Evolutionary conservation across 371 early-diverging fungal genomes (phyloP).

Genomic region (Mortierella sp.): DNA sequence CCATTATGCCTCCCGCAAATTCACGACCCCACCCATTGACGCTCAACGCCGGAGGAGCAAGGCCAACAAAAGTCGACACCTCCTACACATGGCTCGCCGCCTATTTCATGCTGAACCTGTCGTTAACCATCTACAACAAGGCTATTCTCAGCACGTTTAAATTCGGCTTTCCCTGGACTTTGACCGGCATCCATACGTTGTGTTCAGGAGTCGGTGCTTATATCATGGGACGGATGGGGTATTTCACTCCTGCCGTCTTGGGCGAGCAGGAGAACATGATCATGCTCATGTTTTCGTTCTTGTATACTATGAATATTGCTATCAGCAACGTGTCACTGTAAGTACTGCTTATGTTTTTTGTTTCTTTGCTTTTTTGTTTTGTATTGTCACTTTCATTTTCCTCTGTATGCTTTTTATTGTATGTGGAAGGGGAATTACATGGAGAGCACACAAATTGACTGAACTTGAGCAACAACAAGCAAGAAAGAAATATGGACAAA

Average conservation of each 20-base stretch:
- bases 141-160: conserved; percentile 78
- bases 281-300: conserved; percentile 85
- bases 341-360: conserved; percentile 45
- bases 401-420: background rate
- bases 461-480: background rate
- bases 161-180: conserved; percentile 90
- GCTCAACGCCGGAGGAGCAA: conserved; percentile 23
- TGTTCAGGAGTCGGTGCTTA: conserved; percentile 78
- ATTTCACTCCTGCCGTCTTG: conserved; percentile 74
- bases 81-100: conserved; percentile 74
- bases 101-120: conserved; percentile 86
- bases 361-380: background rate
- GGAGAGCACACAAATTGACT: background rate
- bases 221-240: conserved; percentile 63
- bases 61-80: conserved; percentile 52
- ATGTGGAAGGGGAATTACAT: background rate
- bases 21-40: conserved; percentile 52
- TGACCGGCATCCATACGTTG: conserved; percentile 90
- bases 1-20: conserved; percentile 25
- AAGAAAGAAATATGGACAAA: background rate
- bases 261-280: conserved; percentile 73
- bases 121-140: conserved; percentile 91
- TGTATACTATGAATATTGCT: conserved; percentile 93
- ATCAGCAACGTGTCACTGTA: conserved; percentile 89
- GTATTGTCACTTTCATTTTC: background rate